A percentile compares a stretch with the other conserved stretches of the same genome.
Evolutionary conservation across 305 asterid species (phyloP).

Genomic region (Fraxinus sp.): DNA sequence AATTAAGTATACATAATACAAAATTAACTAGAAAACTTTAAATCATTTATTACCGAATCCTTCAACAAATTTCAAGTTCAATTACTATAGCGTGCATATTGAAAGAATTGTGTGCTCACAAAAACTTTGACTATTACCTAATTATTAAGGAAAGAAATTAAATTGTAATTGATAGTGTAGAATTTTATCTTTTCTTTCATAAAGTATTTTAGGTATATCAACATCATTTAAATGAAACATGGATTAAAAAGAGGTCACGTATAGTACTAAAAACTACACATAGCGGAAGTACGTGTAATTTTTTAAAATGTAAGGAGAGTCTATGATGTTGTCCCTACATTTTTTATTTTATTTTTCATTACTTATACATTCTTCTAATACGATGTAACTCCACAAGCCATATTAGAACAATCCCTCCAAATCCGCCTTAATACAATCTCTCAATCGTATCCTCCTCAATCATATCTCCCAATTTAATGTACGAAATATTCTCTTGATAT

Average conservation of each 20-base stretch:
- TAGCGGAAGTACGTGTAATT: not conserved
- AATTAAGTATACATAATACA: not conserved
- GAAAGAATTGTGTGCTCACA: not conserved
- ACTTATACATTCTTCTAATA: not conserved
- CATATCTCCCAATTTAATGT: not conserved
- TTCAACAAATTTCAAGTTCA: not conserved
- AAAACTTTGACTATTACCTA: not conserved
- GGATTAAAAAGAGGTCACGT: not conserved
- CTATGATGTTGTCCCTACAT: not conserved
- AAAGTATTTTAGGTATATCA: not conserved
- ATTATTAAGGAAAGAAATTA: not conserved
- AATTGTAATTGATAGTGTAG: no score
- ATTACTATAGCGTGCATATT: not conserved
- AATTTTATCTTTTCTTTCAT: not conserved
- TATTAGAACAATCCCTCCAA: not conserved
- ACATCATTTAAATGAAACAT: not conserved
- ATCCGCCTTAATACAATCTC: not conserved
- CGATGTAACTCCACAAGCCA: not conserved
- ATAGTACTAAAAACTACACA: not conserved
- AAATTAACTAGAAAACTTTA: not conserved
- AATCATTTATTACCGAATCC: no score
- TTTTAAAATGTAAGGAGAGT: not conserved
- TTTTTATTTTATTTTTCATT: not conserved
- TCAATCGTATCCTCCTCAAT: not conserved
- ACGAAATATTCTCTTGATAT: not conserved